Evolutionary conservation across 2,329 filamentous ascomycete genomes (phyloP).

Genomic region (Claviceps quebecensis): DNA sequence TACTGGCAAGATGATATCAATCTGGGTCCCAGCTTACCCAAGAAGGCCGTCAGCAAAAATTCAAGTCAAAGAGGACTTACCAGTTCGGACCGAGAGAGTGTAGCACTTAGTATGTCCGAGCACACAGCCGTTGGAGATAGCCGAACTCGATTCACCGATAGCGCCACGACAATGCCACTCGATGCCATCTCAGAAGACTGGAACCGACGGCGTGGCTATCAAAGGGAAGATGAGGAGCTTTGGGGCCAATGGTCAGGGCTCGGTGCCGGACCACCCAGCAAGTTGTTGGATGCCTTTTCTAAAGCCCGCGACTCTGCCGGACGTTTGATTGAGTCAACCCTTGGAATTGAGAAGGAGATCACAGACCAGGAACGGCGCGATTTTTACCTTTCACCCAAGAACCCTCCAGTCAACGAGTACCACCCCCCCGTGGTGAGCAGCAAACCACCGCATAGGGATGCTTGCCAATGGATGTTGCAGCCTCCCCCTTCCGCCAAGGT

Average conservation of each 20-base stretch:
- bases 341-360: constrained; percentile 37
- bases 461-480: constrained; percentile 82
- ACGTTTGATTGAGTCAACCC: constrained; percentile 36
- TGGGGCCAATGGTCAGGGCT: constrained; percentile 44
- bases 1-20: constrained; percentile 81
- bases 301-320: constrained; percentile 44
- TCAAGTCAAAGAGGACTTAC: constrained; percentile 46
- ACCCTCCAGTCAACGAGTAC: constrained; percentile 71
- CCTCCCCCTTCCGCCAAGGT: constrained; percentile 79
- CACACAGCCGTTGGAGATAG: constrained; percentile 25
- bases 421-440: constrained; percentile 75
- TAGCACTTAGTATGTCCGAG: constrained; percentile 24
- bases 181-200: constrained; percentile 38
- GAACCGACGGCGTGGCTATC: constrained; percentile 61
- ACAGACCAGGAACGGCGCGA: constrained; percentile 40
- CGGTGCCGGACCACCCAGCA: constrained; percentile 34
- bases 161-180: constrained; percentile 21
- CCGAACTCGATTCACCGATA: constrained; percentile 19
- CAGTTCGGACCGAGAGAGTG: constrained; percentile 42
- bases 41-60: constrained; percentile 44
- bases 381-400: constrained; percentile 46
- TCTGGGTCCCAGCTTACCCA: constrained; percentile 62
- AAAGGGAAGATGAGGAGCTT: constrained; percentile 76
- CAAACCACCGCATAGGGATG: constrained; percentile 52
- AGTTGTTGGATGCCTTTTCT: constrained; percentile 42